Conservation (phyloP, 768 basidiomycete species). For the Podaxis sp. region DNA sequence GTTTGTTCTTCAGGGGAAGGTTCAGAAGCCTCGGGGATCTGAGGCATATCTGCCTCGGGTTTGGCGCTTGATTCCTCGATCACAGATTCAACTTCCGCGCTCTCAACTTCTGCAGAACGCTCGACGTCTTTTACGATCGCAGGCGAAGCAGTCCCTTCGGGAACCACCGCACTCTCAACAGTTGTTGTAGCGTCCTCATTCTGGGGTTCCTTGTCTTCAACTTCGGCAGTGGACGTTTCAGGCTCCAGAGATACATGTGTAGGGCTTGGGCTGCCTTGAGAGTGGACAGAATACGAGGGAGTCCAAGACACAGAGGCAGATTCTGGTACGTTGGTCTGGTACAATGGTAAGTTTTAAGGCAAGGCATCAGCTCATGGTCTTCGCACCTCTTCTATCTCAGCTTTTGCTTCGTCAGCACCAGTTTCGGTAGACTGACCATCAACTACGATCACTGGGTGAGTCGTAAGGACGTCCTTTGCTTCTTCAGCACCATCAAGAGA, state of each 20-base stretch:
- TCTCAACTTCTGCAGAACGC: neutral
- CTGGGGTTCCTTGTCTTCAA: neutral
- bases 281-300: slow-evolving; percentile 41
- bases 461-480: neutral
- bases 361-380: neutral
- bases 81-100: neutral
- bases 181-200: neutral
- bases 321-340: neutral
- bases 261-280: slow-evolving; percentile 34
- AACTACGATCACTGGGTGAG: neutral
- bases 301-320: slow-evolving; percentile 27
- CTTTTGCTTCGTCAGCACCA: neutral
- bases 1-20: neutral
- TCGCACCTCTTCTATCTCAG: neutral
- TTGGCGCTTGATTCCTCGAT: neutral
- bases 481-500: slow-evolving; percentile 7
- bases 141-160: neutral
- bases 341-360: neutral
- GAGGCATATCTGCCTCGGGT: neutral
- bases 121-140: neutral
- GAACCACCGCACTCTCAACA: neutral
- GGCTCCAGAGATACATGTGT: slow-evolving; percentile 1
- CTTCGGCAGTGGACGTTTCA: neutral
- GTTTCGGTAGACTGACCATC: neutral
- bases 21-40: neutral